Evolutionary conservation across 495 filamentous ascomycete species (phyloP).

Genomic region (Daldinia grandis): DNA sequence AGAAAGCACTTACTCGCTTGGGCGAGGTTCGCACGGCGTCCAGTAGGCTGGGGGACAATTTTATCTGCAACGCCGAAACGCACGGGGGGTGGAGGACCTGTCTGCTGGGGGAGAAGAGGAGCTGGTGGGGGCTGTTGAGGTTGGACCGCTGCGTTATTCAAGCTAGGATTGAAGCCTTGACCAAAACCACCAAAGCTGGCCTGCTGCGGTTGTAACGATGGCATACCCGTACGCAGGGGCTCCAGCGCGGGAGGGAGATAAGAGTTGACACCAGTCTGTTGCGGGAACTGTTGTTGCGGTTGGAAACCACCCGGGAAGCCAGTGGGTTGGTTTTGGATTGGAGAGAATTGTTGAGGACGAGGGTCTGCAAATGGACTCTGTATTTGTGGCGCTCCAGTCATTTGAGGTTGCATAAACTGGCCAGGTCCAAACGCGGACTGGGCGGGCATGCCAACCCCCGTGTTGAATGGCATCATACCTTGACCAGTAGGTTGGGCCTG

Average conservation of each 20-base stretch:
- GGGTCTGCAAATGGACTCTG: conserved; percentile 61
- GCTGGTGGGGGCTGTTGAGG: conserved; percentile 55
- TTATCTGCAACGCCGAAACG: conserved; percentile 89
- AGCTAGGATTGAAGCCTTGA: conserved; percentile 48
- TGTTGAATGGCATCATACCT: conserved; percentile 51
- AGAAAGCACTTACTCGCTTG: conserved; percentile 85
- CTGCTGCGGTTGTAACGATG: conserved; percentile 53
- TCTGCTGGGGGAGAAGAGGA: conserved; percentile 83
- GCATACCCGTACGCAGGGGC: conserved; percentile 61
- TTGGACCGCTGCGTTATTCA: conserved; percentile 57
- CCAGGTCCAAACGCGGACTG: conserved; percentile 66
- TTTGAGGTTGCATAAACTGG: conserved; percentile 58
- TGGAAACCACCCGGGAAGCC: conserved; percentile 68
- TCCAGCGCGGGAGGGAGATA: conserved; percentile 64
- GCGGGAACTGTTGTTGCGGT: conserved; percentile 53
- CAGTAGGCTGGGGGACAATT: conserved; percentile 87
- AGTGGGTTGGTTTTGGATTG: conserved; percentile 70
- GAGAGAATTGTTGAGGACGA: conserved; percentile 65
- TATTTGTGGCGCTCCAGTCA: conserved; percentile 47
- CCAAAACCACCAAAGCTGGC: conserved; percentile 69
- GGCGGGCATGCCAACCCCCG: conserved; percentile 56
- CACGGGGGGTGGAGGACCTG: conserved; percentile 89
- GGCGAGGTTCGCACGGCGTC: conserved; percentile 84
- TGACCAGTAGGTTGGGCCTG: conserved; percentile 55
- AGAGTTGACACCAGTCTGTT: conserved; percentile 63